Evolutionary conservation across 2,329 filamentous ascomycete species (phyloP).

Genomic region (Trichoderma gracile): DNA sequence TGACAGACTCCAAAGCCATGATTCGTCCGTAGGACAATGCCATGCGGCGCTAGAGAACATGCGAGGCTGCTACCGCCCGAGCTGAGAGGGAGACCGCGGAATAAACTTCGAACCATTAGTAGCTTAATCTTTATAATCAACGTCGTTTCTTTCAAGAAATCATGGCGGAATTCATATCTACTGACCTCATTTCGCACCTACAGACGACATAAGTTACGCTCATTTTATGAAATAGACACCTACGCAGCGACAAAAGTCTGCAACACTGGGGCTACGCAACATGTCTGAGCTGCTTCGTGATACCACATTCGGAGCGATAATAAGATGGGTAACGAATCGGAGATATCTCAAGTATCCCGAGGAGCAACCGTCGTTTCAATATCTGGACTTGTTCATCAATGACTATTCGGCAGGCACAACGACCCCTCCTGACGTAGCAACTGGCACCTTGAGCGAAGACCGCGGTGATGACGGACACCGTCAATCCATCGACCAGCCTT

Average conservation of each 20-base stretch:
- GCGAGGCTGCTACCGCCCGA: background rate
- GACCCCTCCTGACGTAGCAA: background rate
- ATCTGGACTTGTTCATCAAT: background rate
- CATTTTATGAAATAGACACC: too few relatives aligned
- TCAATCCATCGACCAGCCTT: background rate
- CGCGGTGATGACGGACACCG: background rate
- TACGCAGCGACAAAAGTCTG: too few relatives aligned
- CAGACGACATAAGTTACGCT: too few relatives aligned
- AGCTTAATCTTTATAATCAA: background rate
- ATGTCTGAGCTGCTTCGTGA: constrained; percentile 1
- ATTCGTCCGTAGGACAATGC: background rate
- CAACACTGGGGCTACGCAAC: too few relatives aligned
- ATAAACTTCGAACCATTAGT: background rate
- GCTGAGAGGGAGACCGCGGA: background rate
- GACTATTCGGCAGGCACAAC: background rate
- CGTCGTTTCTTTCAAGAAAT: too few relatives aligned
- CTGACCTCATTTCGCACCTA: too few relatives aligned
- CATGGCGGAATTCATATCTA: too few relatives aligned
- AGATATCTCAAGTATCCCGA: background rate
- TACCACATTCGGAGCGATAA: constrained; percentile 1
- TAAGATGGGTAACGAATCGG: background rate
- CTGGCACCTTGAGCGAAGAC: background rate
- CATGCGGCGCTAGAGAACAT: background rate
- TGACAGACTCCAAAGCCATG: background rate
- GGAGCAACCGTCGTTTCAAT: background rate